Percentiles rank a stretch among this genome's conserved stretches.
phyloP scores from a whole-genome alignment of 306 rosid species.

The Acacia crassicarpa region DNA sequence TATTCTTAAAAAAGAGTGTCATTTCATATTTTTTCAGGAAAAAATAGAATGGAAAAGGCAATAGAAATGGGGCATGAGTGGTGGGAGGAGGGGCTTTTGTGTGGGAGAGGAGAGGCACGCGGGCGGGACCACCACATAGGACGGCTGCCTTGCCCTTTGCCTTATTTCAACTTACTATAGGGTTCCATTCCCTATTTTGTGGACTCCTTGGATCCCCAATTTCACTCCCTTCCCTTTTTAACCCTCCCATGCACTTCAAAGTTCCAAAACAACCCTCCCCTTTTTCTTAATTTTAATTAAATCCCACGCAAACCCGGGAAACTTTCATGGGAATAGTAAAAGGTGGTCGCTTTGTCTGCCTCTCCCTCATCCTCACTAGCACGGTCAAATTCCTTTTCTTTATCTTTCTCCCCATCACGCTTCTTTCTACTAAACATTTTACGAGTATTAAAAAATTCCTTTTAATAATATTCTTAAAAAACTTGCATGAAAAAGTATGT shows the following conservation, averaged over 20 bases:
- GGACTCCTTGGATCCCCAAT: constrained; percentile 28
- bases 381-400: constrained; percentile 45
- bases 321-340: constrained; percentile 55
- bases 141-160: background rate
- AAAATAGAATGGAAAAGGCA: no score
- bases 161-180: background rate
- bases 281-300: background rate
- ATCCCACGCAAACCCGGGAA: background rate
- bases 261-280: constrained; percentile 42
- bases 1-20: no score
- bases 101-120: background rate
- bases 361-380: constrained; percentile 30
- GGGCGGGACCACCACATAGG: constrained; percentile 36
- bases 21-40: no score
- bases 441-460: no score
- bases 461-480: background rate
- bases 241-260: background rate
- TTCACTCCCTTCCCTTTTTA: background rate
- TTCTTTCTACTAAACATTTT: background rate
- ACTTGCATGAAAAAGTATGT: background rate
- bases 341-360: constrained; percentile 72
- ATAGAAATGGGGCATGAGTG: no score
- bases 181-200: background rate
- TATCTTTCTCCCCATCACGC: constrained; percentile 26
- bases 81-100: no score